Evolutionary conservation across 2,329 filamentous ascomycete species (phyloP).

Genomic region (Curvularia lunata): DNA sequence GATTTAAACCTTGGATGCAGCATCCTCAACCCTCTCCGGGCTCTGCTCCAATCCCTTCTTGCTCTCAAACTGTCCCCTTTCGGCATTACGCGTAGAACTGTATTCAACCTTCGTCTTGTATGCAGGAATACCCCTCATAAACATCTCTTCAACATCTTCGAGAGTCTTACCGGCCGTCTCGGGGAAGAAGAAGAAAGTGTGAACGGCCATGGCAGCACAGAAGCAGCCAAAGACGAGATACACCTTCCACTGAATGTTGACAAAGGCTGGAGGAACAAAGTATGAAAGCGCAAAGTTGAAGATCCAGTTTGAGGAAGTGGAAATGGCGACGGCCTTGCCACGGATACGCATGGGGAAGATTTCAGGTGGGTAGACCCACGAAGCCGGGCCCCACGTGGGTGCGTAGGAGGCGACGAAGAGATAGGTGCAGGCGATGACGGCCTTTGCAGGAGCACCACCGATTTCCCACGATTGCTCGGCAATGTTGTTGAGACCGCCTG

Average conservation of each 20-base stretch:
- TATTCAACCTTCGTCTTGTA: conserved; percentile 58
- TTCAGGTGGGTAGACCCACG: conserved; percentile 66
- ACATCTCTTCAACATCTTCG: conserved; percentile 78
- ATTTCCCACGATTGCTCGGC: conserved; percentile 53
- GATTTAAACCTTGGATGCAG: conserved; percentile 21
- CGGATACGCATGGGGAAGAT: conserved; percentile 67
- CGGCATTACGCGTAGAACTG: conserved; percentile 28
- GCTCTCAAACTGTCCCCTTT: conserved; percentile 37
- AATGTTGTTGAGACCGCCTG: conserved; percentile 50
- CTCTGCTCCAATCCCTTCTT: conserved; percentile 28
- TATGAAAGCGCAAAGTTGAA: conserved; percentile 63
- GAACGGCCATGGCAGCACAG: conserved; percentile 70
- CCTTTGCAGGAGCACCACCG: conserved; percentile 48
- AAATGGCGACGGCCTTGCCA: conserved; percentile 67
- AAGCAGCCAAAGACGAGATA: conserved; percentile 80
- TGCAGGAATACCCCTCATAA: conserved; percentile 62
- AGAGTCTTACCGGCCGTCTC: conserved; percentile 76
- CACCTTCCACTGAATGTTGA: conserved; percentile 64
- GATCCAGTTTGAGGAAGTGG: conserved; percentile 66
- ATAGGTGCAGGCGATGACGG: conserved; percentile 72
- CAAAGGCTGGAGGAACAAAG: conserved; percentile 65
- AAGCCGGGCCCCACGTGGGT: conserved; percentile 66
- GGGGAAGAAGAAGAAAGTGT: conserved; percentile 70
- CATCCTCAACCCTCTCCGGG: conserved; percentile 29
- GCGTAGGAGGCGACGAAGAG: conserved; percentile 75